Percentiles rank a stretch among this genome's conserved stretches.
Evolutionary conservation across 345 rosid genomes (phyloP).

Genomic region (Capsella bursapastoris): DNA sequence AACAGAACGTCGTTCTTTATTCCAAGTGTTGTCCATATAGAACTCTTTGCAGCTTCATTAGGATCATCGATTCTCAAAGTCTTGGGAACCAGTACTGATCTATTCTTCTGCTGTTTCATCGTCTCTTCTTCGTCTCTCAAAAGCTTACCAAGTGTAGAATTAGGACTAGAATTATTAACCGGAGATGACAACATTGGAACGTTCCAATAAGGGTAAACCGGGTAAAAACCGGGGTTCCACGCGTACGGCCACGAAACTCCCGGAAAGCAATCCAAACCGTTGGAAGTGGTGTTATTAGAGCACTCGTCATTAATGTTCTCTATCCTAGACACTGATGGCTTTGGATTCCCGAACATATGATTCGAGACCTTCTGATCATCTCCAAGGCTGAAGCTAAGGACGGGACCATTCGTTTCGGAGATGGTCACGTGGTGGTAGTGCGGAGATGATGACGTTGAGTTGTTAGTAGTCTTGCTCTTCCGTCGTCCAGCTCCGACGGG

Average conservation of each 20-base stretch:
- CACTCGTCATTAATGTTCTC: conserved; percentile 49
- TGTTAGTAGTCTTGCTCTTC: conserved; percentile 67
- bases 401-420: conserved; percentile 58
- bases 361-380: conserved; percentile 47
- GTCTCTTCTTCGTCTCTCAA: conserved; percentile 51
- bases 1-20: conserved; percentile 62
- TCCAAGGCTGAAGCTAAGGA: conserved; percentile 69
- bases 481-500: conserved; percentile 92
- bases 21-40: conserved; percentile 77
- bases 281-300: conserved; percentile 33
- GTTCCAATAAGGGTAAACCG: conserved; percentile 71
- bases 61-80: conserved; percentile 75
- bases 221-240: conserved; percentile 63
- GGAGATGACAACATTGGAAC: conserved; percentile 55
- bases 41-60: conserved; percentile 76
- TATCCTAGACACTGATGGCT: conserved; percentile 32
- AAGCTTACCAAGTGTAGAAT: conserved; percentile 67
- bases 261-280: conserved; percentile 56
- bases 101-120: conserved; percentile 45
- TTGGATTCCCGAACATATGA: conserved; percentile 33
- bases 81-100: conserved; percentile 66
- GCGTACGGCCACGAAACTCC: conserved; percentile 82
- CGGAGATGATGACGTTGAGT: conserved; percentile 45
- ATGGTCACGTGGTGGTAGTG: conserved; percentile 66
- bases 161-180: conserved; percentile 40